These are phyloP conservation scores for Bimuria novae-zelandiae DNA, from an alignment of 2,329 filamentous ascomycete genomes.

Conservation along the genomic window DNA sequence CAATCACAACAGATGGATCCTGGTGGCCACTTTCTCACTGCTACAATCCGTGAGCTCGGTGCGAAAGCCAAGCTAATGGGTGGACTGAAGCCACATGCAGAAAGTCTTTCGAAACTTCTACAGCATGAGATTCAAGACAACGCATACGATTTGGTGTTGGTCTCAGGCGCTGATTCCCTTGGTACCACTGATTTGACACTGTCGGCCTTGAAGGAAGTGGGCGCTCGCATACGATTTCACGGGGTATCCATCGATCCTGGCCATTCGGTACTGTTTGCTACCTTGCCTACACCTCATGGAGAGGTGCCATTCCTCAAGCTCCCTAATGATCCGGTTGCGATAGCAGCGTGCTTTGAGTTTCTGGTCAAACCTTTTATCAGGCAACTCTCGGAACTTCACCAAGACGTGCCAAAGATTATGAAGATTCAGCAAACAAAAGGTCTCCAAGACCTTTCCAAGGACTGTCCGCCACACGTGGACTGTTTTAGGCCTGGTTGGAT, in stretches of 20 bases:
- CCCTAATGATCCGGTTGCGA: slow-evolving; percentile 14
- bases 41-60: too few relatives aligned
- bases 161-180: too few relatives aligned
- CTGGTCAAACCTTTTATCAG: slow-evolving; percentile 12
- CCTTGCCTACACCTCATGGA: not conserved
- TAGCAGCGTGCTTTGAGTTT: slow-evolving; percentile 16
- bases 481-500: slow-evolving; percentile 12
- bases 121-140: too few relatives aligned
- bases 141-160: too few relatives aligned
- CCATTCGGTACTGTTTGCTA: slow-evolving; percentile 12
- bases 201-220: not conserved
- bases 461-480: slow-evolving; percentile 7
- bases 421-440: slow-evolving; percentile 1
- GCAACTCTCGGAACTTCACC: not conserved
- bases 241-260: slow-evolving; percentile 14
- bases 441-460: slow-evolving; percentile 2
- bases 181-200: slow-evolving; percentile 6
- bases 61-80: too few relatives aligned
- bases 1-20: slow-evolving; percentile 9
- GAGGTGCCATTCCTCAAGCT: slow-evolving; percentile 7
- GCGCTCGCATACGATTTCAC: slow-evolving; percentile 9
- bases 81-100: too few relatives aligned
- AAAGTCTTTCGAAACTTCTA: too few relatives aligned
- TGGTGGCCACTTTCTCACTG: not conserved
- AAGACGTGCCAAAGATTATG: not conserved